These are phyloP conservation scores for Pisolithus marmoratus DNA, from an alignment of 768 basidiomycete species.

Conservation along the genomic window DNA sequence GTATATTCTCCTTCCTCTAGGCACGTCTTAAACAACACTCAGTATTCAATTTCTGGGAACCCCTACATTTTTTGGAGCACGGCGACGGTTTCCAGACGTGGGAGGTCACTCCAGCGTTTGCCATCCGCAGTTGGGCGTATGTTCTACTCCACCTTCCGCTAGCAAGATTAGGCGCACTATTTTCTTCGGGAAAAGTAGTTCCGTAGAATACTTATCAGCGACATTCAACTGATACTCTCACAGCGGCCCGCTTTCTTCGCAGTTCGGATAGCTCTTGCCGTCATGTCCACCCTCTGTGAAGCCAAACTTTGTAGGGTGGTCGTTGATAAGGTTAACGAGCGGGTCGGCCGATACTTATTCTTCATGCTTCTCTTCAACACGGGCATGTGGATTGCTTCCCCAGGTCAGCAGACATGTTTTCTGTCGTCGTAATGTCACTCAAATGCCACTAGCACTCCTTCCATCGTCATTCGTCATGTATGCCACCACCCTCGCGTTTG, in stretches of 20 bases:
- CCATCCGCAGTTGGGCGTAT: conserved; percentile 96
- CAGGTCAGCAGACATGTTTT: conserved; percentile 44
- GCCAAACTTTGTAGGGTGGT: conserved; percentile 78
- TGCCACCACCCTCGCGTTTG: conserved; percentile 70
- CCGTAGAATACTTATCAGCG: neutral
- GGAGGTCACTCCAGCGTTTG: conserved; percentile 88
- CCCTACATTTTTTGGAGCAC: conserved; percentile 83
- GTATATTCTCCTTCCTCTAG: neutral
- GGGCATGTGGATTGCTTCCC: conserved; percentile 92
- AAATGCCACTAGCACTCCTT: conserved; percentile 63
- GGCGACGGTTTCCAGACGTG: conserved; percentile 96
- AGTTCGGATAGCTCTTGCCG: conserved; percentile 72
- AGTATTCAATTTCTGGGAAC: conserved; percentile 99
- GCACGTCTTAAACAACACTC: neutral
- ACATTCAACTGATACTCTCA: conserved; percentile 6
- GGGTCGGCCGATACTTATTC: conserved; percentile 90
- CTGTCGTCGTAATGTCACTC: neutral
- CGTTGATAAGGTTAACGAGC: conserved; percentile 75
- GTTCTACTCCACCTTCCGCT: conserved; percentile 75
- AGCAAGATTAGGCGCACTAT: conserved; percentile 51
- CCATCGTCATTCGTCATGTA: conserved; percentile 97
- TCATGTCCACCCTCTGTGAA: conserved; percentile 72
- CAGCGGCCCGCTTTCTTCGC: conserved; percentile 89
- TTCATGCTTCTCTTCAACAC: conserved; percentile 81
- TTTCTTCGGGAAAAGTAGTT: conserved; percentile 69